phyloP scores from a whole-genome alignment of 192 early-diverging fungal species.

The Backusella tuberculispora region DNA sequence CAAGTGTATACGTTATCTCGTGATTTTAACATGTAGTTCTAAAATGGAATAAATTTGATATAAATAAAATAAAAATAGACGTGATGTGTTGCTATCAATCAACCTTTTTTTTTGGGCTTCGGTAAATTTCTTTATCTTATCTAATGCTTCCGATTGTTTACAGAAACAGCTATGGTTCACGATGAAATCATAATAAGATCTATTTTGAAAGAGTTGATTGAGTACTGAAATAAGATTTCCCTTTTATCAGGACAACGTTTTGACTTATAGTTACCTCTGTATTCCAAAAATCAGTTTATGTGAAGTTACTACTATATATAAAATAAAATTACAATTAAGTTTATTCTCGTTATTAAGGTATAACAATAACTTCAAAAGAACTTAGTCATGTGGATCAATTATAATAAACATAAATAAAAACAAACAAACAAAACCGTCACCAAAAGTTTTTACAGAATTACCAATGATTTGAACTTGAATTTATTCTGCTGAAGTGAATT shows the following conservation, averaged over 20 bases:
- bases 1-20: background rate
- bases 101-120: background rate
- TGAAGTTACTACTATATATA: no score
- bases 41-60: background rate
- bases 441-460: background rate
- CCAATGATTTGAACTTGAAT: background rate
- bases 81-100: background rate
- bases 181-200: background rate
- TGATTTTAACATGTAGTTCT: background rate
- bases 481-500: background rate
- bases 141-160: background rate
- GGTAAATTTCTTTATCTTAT: slow-evolving; percentile 11
- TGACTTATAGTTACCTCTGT: no score
- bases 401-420: background rate
- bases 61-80: background rate
- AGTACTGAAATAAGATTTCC: background rate
- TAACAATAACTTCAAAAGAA: background rate
- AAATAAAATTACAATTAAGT: background rate
- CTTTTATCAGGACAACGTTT: background rate
- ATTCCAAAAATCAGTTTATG: no score
- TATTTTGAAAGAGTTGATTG: background rate
- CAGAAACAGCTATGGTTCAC: background rate
- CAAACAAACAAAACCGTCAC: background rate
- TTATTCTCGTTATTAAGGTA: background rate
- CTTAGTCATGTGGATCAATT: background rate